Conservation (phyloP, 345 rosid genomes). For the Corymbia maculata region DNA sequence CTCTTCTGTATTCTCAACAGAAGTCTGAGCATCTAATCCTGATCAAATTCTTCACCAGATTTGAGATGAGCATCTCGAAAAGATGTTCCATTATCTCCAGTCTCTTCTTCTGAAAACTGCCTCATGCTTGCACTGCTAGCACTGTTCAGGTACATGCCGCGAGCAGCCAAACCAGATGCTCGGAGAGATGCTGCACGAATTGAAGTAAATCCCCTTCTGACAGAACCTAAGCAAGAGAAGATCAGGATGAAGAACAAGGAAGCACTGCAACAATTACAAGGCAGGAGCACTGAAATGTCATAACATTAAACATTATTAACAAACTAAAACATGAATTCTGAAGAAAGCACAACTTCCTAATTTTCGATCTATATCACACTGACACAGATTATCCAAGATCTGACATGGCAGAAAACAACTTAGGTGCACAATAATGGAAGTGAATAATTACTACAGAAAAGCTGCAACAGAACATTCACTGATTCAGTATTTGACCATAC, state of each 20-base stretch:
- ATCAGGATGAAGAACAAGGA: not conserved
- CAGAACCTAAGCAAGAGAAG: conserved; percentile 21
- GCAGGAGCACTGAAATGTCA: not conserved
- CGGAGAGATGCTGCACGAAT: conserved; percentile 65
- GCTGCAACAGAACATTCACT: not conserved
- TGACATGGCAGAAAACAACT: not conserved
- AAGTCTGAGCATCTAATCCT: not conserved
- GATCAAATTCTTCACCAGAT: conserved; percentile 18
- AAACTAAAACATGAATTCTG: not conserved
- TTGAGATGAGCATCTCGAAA: not conserved
- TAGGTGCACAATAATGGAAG: not conserved
- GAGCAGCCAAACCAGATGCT: conserved; percentile 57
- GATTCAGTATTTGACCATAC: not conserved
- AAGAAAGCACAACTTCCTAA: not conserved
- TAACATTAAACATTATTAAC: not conserved
- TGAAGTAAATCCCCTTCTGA: conserved; percentile 42
- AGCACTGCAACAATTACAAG: not conserved
- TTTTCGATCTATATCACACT: not conserved
- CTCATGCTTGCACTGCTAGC: conserved; percentile 7
- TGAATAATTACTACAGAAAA: not conserved
- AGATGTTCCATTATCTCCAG: conserved; percentile 4
- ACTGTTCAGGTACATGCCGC: conserved; percentile 5
- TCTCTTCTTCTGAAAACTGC: conserved; percentile 24
- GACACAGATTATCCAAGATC: not conserved
- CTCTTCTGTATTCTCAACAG: not conserved